Conservation (phyloP, 2,329 filamentous ascomycete genomes). For the Penicillium sp. region DNA sequence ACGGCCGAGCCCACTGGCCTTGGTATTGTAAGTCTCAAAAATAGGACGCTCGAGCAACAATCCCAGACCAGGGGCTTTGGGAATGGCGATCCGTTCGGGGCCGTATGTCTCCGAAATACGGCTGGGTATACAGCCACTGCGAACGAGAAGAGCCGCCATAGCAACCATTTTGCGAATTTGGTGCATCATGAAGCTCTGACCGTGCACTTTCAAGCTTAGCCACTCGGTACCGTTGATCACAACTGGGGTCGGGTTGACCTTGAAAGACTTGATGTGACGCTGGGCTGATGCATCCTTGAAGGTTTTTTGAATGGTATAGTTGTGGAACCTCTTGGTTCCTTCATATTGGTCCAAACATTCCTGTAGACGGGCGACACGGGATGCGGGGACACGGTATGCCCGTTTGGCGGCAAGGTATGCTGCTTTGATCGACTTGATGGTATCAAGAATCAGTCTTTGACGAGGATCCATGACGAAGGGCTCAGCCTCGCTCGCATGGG, state of each 20-base stretch:
- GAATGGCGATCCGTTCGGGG: slow-evolving; percentile 74
- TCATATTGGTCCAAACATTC: slow-evolving; percentile 71
- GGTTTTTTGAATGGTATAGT: slow-evolving; percentile 91
- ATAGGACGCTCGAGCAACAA: slow-evolving; percentile 86
- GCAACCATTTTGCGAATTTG: slow-evolving; percentile 99
- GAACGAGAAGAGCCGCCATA: slow-evolving; percentile 80
- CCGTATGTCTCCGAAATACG: slow-evolving; percentile 75
- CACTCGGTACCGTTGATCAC: slow-evolving; percentile 91
- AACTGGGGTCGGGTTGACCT: slow-evolving; percentile 71
- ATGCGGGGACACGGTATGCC: slow-evolving; percentile 73
- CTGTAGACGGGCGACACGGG: slow-evolving; percentile 73
- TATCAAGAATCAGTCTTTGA: slow-evolving; percentile 57
- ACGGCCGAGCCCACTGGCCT: slow-evolving; percentile 63
- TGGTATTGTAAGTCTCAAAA: slow-evolving; percentile 83
- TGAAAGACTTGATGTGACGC: slow-evolving; percentile 89
- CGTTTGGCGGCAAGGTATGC: slow-evolving; percentile 82
- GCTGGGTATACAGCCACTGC: slow-evolving; percentile 73
- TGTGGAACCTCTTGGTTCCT: slow-evolving; percentile 91
- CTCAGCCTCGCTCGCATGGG: slow-evolving; percentile 11
- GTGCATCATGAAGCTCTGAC: slow-evolving; percentile 99
- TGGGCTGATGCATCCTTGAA: slow-evolving; percentile 80
- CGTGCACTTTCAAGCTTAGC: slow-evolving; percentile 93
- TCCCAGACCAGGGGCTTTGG: slow-evolving; percentile 88
- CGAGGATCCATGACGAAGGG: slow-evolving; percentile 28
- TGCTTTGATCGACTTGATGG: slow-evolving; percentile 72